Conservation (phyloP, 805 yeast species). For the Wickerhamiella azymoides region DNA sequence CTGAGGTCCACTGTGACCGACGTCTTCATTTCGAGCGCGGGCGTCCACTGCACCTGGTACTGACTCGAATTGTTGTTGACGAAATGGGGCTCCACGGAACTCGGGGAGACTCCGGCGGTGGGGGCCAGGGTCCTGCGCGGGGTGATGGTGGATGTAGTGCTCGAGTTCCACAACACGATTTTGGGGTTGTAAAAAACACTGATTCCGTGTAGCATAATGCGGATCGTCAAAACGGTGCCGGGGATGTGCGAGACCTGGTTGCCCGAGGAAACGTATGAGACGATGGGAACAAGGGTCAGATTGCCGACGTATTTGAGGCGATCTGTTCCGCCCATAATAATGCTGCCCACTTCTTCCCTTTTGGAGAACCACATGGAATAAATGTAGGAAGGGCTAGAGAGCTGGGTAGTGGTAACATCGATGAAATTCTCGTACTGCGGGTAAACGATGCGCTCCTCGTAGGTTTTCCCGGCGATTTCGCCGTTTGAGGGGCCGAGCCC, state of each 20-base stretch:
- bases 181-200: neutral
- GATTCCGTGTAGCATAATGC: slow-evolving; percentile 8
- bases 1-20: slow-evolving; percentile 6
- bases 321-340: slow-evolving; percentile 39
- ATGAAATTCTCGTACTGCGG: slow-evolving; percentile 7
- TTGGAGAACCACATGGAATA: slow-evolving; percentile 8
- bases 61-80: neutral
- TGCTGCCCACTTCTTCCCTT: neutral
- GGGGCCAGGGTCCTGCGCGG: neutral
- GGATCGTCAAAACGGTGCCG: slow-evolving; percentile 2
- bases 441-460: slow-evolving; percentile 9
- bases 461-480: slow-evolving; percentile 8
- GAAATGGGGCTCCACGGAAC: neutral
- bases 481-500: slow-evolving; percentile 12
- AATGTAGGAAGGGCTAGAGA: neutral
- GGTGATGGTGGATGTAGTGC: neutral
- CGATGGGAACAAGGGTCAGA: slow-evolving; percentile 18
- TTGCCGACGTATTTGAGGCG: slow-evolving; percentile 33
- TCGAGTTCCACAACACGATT: neutral
- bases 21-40: neutral
- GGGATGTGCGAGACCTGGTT: slow-evolving; percentile 7
- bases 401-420: neutral
- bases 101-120: neutral
- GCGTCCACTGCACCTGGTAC: neutral
- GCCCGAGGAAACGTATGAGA: slow-evolving; percentile 5